Base-by-base conservation (phyloP, 495 filamentous ascomycete genomes). In the Annulohypoxylon stygium region DNA sequence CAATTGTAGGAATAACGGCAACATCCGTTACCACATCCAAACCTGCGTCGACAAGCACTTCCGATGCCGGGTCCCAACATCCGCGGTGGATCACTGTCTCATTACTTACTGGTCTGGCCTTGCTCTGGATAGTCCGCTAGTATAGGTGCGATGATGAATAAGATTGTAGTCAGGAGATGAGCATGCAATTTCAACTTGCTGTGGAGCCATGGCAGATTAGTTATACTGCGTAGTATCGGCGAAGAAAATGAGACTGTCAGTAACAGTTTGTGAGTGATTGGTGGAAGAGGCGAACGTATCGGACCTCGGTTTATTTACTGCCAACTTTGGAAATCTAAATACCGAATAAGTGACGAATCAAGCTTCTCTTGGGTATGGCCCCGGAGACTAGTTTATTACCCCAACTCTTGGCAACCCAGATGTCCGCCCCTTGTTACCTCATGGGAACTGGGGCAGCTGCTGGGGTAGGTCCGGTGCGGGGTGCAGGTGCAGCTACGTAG, bases 351-450 rank as follows among this genome's bases (percentile, higher is more conserved):
- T 64, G 45, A 61, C n/a, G 23, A 65, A 70, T 65, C 41, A 53
- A 64, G 54, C 51, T 64, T 70, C 53, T 65, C 30, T 53, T 53
- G 50, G 50, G 54, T 70, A 70, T 59, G 20, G 50, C 26, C 37
- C 11, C 41, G 7, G 43, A 47, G 43, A 20, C 43, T 47, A 47
- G 34, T 8, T 14, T 18, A 14, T 37, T 39, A 58, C 67, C 48
- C 67, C 68, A 64, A 61, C 53, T 65, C 68, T 70, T 70, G 61
- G 68, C 68, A 50, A 34, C 23, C 53, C 43, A 53, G 51, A 54
- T 23, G 5, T 45, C 10, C 61, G 23, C 2, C n/a, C 57, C n/a
- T 47, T 20, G 43, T 60, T 43, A 4, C 54, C 18, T 58, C 33
- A 58, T 58, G 54, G 30, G 16, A 37, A 39, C 39, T 43, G 39